Evolutionary conservation across 495 filamentous ascomycete genomes (phyloP), one percentile per base, ranked within the genome.

Genomic region (Penicillium maclennaniae): DNA sequence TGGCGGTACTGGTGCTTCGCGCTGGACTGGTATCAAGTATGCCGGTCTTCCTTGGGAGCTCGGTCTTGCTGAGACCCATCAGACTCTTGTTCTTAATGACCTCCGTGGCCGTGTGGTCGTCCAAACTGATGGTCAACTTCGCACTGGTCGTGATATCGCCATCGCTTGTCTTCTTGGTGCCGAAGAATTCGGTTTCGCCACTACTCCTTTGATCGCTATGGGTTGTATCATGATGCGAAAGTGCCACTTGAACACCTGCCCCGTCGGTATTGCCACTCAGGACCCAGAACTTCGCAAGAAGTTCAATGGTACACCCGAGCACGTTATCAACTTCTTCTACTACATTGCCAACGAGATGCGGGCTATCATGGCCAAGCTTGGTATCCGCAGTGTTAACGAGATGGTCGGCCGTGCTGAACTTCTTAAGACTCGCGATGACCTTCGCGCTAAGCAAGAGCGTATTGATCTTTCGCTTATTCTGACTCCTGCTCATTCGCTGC

Each of bases 281-380:
- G 95, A 99, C 60, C 89, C 90, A 6, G 91, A 95, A 63, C 83
- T 99, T 3, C 83, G 95, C 19, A 89, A 91, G 78, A 99, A 97
- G 76, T 97, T 99, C 72, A 79, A 82, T 39, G 95, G 93, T 27
- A 91, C 89, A 0, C 92, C 93, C 7, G 93, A 99, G 71, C 90
- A 99, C 66, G 93, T 96, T 42, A 99, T 99, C 72, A 99, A 99
- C 79, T 99, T 97, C 81, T 99, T 99, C 77, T 99, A 96, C 75
- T 99, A 99, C 62, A 80, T 99, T 43, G 85, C 95, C 55, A 99
- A 99, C 62, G 93, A 99, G 77, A 84, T 99, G 53, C 87, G 93
- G 56, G 92, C 93, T 16, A 97, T 99, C 72, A 97, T 99, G 93
- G 92, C 93, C 26, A 92, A 88, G 69, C 81, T 97, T 59, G 93